A percentile compares a stretch with the other conserved stretches of the same genome.
phyloP scores from a whole-genome alignment of 192 early-diverging fungal species.

The Coemansia sp. region DNA sequence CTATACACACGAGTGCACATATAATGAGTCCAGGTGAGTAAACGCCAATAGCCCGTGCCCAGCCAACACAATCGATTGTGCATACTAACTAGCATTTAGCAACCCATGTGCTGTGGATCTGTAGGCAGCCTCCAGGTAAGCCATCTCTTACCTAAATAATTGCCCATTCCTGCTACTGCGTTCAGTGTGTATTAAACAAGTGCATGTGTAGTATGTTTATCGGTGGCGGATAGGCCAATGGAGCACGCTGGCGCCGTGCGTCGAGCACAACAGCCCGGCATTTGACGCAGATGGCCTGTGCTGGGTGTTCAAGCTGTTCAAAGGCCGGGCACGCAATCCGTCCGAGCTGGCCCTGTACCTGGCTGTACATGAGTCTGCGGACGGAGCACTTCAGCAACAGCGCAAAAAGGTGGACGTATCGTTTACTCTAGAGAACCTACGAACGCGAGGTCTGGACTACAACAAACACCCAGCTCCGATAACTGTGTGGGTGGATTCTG shows the following conservation, averaged over 20 bases:
- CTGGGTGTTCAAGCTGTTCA: constrained; percentile 56
- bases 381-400: constrained; percentile 18
- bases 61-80: not conserved
- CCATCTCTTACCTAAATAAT: not conserved
- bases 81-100: not conserved
- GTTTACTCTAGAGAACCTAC: constrained; percentile 46
- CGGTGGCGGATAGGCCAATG: constrained; percentile 56
- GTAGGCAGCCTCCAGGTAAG: constrained; percentile 43
- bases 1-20: not conserved
- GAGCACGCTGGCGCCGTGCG: constrained; percentile 46
- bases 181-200: not conserved
- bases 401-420: constrained; percentile 46
- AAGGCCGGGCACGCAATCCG: constrained; percentile 49
- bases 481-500: constrained; percentile 50
- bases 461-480: constrained; percentile 53
- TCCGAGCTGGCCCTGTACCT: constrained; percentile 39
- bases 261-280: constrained; percentile 52
- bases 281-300: constrained; percentile 50
- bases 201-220: constrained; percentile 47
- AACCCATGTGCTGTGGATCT: not conserved
- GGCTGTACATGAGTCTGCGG: constrained; percentile 41
- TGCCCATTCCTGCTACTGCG: not conserved
- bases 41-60: not conserved
- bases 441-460: constrained; percentile 37
- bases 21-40: not conserved